Evolutionary conservation across 2,329 filamentous ascomycete species (phyloP), one percentile per base, ranked within the genome.

Genomic region (Cytospora piceae): DNA sequence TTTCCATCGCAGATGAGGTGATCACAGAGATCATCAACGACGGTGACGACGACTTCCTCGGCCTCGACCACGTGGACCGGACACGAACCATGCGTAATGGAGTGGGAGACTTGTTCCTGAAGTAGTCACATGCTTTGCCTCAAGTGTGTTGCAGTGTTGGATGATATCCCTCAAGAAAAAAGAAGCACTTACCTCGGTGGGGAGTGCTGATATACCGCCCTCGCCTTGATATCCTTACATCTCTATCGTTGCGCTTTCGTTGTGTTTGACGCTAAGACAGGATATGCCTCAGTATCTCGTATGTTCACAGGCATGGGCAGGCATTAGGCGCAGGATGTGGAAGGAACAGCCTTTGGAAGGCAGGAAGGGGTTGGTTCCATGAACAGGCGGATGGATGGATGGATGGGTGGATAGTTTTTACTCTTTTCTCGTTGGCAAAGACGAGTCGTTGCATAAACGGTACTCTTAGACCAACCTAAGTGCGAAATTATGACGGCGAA

Each of bases 21-120:
- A 76, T 90, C 31, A 88, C 78, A 79, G 83, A 82, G 62, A 74
- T 81, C 70, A 80, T 78, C 65, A 76, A 74, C 31, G 61, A 53
- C 20, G 80, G 78, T 4, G 83, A 87, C 31, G 88, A 90, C 68
- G 86, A 90, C 69, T 81, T 82, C 69, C 81, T 91, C 66, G 88
- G 88, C 22, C 75, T 91, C 67, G 88, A 91, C 73, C 88, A 91
- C 70, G 77, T 85, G 56, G 88, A 90, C 77, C 83, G 87, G 72
- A 81, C 86, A 61, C 81, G 86, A 70, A 77, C 81, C 24, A 71
- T 84, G 69, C 81, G 86, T 66, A 89, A 88, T 72, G 87, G 87
- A 55, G 82, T 80, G 69, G 84, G 84, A 53, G 87, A 90, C 73
- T 80, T 90, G 73, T 89, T 89, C 77, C 83, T 89, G 52, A 76